Base-by-base conservation (phyloP, 768 basidiomycete species). In the Pisolithus tinctorius region DNA sequence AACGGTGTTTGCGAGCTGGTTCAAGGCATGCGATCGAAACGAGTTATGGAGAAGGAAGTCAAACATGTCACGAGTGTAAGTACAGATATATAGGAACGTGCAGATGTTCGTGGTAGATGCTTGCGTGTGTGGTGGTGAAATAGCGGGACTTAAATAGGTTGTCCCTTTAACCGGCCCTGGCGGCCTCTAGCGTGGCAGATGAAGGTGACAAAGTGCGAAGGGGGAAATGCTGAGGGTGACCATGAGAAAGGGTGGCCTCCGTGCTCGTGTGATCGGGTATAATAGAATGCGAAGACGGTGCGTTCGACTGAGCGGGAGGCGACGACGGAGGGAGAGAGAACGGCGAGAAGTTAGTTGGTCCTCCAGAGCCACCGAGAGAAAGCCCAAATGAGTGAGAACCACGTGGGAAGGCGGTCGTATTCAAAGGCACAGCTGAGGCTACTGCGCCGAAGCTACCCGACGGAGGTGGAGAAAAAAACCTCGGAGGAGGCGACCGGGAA, bases 31-130 rank as follows among this genome's bases (percentile, higher is more conserved):
- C 61, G 49, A 48, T 58, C 65, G 50, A 58, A 59, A 34, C 55
- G 49, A 51, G 50, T 45, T n/a, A 50, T 60, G 56, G 51, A 38
- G 52, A 56, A 47, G 41, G 55, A 58, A 61, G 61, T 67, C 63
- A 57, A 68, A 58, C 65, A 60, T 64, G 68, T 65, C 60, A 53
- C 69, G 64, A 51, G 47, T 67, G 66, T 67, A 69, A 69, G 66
- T 67, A 67, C 66, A 67, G 63, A 67, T 67, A 67, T 67, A 67
- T 67, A 69, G 65, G 64, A 68, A 68, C 69, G 66, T 66, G 66
- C 66, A 67, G 68, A 67, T 67, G 62, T 54, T 63, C 66, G 68
- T 60, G 66, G 64, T 67, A 68, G 67, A 67, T 67, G 66, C 61
- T 69, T 69, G 56, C 68, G 62, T 67, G 66, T 66, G 68, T 61